These are phyloP conservation scores for Thelephora terrestris DNA, from an alignment of 1,284 basidiomycete species.

Conservation along the genomic window DNA sequence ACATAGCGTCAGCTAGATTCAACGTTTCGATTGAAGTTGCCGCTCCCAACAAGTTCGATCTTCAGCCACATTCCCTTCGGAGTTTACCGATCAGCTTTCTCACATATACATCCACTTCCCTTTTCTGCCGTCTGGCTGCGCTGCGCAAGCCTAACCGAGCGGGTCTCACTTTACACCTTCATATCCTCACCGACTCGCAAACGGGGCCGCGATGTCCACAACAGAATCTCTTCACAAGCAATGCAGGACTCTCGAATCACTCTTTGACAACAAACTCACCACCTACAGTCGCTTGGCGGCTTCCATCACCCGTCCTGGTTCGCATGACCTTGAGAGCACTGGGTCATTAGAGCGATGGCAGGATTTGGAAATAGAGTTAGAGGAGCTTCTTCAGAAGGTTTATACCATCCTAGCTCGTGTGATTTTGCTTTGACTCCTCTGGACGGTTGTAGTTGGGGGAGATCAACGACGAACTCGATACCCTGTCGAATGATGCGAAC, in stretches of 20 bases:
- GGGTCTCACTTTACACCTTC: too few relatives aligned
- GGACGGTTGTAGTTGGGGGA: slow-evolving; percentile 57
- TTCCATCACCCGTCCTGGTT: slow-evolving; percentile 48
- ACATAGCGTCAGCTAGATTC: too few relatives aligned
- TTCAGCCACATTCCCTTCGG: too few relatives aligned
- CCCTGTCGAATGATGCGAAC: slow-evolving; percentile 59
- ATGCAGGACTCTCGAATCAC: slow-evolving; percentile 83
- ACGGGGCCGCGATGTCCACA: slow-evolving; percentile 39
- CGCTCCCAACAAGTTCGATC: too few relatives aligned
- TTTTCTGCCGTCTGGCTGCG: too few relatives aligned
- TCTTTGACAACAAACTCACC: slow-evolving; percentile 85
- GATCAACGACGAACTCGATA: slow-evolving; percentile 67
- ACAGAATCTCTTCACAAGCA: slow-evolving; percentile 79
- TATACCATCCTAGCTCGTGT: slow-evolving; percentile 9
- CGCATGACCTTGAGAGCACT: slow-evolving; percentile 59
- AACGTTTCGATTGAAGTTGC: too few relatives aligned
- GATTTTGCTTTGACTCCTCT: not conserved
- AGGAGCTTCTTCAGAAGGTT: slow-evolving; percentile 83
- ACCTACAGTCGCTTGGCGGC: slow-evolving; percentile 82
- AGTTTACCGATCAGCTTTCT: too few relatives aligned
- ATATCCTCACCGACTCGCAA: too few relatives aligned
- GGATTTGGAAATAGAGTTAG: slow-evolving; percentile 80
- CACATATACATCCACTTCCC: too few relatives aligned
- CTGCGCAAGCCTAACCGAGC: too few relatives aligned
- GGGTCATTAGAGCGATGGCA: slow-evolving; percentile 63